Conservation (phyloP, 164 flowering plant species). For the Stephania japonica region DNA sequence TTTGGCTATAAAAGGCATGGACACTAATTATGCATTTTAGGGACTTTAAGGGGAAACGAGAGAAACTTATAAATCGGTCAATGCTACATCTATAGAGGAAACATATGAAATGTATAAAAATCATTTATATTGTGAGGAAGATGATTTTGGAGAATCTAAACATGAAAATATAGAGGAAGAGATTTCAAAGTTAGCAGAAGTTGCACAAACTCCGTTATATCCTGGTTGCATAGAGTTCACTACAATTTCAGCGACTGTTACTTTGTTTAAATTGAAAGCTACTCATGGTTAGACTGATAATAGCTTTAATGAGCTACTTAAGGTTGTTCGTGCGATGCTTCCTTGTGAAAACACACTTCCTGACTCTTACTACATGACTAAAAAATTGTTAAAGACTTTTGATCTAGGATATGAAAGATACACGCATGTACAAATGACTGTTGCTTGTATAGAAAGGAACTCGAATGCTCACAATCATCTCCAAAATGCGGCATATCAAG, state of each 20-base stretch:
- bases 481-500: background rate
- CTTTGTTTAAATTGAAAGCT: background rate
- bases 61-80: too few relatives aligned
- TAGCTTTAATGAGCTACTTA: background rate
- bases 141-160: too few relatives aligned
- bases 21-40: background rate
- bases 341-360: background rate
- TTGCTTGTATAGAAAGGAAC: background rate
- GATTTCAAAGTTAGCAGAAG: too few relatives aligned
- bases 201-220: too few relatives aligned
- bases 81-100: too few relatives aligned
- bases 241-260: too few relatives aligned
- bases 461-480: background rate
- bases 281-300: background rate
- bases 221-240: too few relatives aligned
- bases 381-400: background rate
- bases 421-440: slow-evolving; percentile 5
- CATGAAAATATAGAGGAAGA: too few relatives aligned
- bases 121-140: too few relatives aligned
- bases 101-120: too few relatives aligned
- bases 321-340: background rate
- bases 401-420: background rate
- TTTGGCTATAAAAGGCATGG: background rate
- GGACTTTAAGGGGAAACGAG: background rate
- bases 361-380: background rate